Evolutionary conservation across 2,329 filamentous ascomycete genomes (phyloP).

Genomic region (Exophiala spinifera): DNA sequence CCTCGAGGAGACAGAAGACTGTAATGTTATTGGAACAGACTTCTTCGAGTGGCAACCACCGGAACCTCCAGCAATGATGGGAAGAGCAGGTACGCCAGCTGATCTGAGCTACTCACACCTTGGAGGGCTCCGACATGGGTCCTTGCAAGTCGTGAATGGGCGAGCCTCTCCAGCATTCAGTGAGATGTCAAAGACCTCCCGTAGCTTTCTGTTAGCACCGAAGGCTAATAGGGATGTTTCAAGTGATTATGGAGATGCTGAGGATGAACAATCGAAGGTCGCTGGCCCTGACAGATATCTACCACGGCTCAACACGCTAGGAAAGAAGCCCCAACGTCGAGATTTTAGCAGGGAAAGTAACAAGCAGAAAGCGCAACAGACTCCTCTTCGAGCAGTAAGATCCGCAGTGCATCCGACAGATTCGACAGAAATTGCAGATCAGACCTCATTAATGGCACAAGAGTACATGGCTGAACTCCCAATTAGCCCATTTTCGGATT

Average conservation of each 20-base stretch:
- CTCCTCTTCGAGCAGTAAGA: slow-evolving; percentile 6
- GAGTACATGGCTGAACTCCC: slow-evolving; percentile 29
- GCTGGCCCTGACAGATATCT: not conserved
- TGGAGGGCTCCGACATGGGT: slow-evolving; percentile 23
- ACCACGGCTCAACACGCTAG: not conserved
- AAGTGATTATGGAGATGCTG: slow-evolving; percentile 27
- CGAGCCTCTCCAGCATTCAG: slow-evolving; percentile 29
- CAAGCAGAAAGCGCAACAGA: slow-evolving; percentile 1
- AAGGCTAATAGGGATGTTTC: slow-evolving; percentile 20
- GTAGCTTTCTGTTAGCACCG: slow-evolving; percentile 11
- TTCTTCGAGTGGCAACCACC: slow-evolving; percentile 18
- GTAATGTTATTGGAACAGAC: slow-evolving; percentile 6
- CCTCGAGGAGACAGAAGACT: slow-evolving; percentile 10
- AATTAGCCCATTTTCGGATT: slow-evolving; percentile 20
- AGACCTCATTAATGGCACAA: slow-evolving; percentile 22
- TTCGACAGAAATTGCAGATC: slow-evolving; percentile 2
- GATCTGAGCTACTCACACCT: slow-evolving; percentile 28
- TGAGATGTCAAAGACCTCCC: slow-evolving; percentile 25
- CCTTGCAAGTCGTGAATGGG: slow-evolving; percentile 30
- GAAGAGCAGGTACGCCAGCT: slow-evolving; percentile 25
- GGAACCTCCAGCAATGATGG: slow-evolving; percentile 17
- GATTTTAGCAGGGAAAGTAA: slow-evolving; percentile 17
- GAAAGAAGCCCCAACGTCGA: slow-evolving; percentile 1
- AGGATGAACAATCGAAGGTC: slow-evolving; percentile 10
- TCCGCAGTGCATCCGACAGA: not conserved